Evolutionary conservation across 352 stramenopile genomes (phyloP).

Genomic region (Halophytophthora polymorphica): DNA sequence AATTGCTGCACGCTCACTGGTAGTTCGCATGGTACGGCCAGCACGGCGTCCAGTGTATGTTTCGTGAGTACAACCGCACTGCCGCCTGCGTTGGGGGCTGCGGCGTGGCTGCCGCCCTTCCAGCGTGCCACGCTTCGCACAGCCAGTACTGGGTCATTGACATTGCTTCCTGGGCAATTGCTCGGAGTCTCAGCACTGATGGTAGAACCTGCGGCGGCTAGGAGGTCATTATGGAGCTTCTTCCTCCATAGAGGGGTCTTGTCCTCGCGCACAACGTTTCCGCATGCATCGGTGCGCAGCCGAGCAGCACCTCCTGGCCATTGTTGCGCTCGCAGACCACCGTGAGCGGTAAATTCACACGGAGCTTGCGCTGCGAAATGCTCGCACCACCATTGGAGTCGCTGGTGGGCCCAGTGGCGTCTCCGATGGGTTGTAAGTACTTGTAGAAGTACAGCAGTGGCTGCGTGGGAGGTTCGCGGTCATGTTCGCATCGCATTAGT

Average conservation of each 20-base stretch:
- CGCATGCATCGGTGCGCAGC: conserved; percentile 46
- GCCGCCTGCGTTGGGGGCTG: conserved; percentile 13
- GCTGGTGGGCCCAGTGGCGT: background rate
- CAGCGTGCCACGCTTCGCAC: conserved; percentile 57
- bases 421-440: conserved; percentile 65
- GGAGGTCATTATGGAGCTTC: conserved; percentile 43
- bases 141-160: conserved; percentile 42
- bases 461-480: conserved; percentile 23
- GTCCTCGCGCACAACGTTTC: conserved; percentile 47
- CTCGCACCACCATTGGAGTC: conserved; percentile 7
- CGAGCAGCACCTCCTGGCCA: conserved; percentile 51
- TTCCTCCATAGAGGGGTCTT: conserved; percentile 57
- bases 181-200: background rate
- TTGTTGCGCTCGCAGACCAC: conserved; percentile 57
- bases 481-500: too few species aligned
- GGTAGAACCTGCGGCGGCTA: conserved; percentile 4
- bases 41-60: conserved; percentile 50
- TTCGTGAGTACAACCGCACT: conserved; percentile 62
- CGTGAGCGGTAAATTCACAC: conserved; percentile 57
- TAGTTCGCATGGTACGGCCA: conserved; percentile 54
- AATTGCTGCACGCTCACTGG: conserved; percentile 69
- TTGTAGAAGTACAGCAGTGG: conserved; percentile 82
- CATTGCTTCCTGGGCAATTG: conserved; percentile 10
- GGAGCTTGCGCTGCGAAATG: conserved; percentile 30
- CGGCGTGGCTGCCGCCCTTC: conserved; percentile 33